Base-by-base conservation (phyloP, 176 grass and related monocot genomes). In the Oryza coarctata region DNA sequence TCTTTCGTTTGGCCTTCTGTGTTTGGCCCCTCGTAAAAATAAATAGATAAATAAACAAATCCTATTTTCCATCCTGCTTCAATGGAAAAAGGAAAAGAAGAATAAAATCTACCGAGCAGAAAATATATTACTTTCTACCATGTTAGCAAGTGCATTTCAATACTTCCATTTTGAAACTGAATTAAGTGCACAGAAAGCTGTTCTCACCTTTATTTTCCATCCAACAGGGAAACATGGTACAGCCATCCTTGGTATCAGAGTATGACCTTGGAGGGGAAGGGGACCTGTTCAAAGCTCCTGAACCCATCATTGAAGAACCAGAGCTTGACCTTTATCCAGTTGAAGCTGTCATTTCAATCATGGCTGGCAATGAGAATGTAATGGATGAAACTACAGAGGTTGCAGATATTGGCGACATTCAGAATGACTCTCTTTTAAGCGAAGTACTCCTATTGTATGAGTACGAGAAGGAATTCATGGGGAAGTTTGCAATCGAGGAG, bases 251-350 rank as follows among this genome's bases (percentile, higher is more conserved):
- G 62, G 43, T 99, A 36, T 92, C 91, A 40, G 93, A 90, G 57
- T 99, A 99, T 74, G 87, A 96, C 65, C 83, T 99, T 44, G 97
- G 97, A 67, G 92, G 76, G 72, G 97, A 96, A 77, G 87, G 97
- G 12, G 97, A 99, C 84, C 85, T 99, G 45, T 99, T 99, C 83
- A 94, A 90, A 83, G 97, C 93, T 28, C 97, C 93, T 33, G 93
- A 96, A 84, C 80, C 81, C 65, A 92, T 99, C 71, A 87, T 96
- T 2, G 85, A 93, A 29, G 97, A 94, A 47, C 86, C 80, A 1
- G 27, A 81, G 71, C 84, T 95, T 32, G 65, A 52, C 71, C 76
- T 95, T 67, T 85, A 95, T 73, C 91, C 91, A 5, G 79, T 94
- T 29, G 76, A 80, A 61, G 83, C 89, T 70, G 85, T 91, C 41